phyloP scores from a whole-genome alignment of 108 stramenopile genomes.

The Fragilaria radians region DNA sequence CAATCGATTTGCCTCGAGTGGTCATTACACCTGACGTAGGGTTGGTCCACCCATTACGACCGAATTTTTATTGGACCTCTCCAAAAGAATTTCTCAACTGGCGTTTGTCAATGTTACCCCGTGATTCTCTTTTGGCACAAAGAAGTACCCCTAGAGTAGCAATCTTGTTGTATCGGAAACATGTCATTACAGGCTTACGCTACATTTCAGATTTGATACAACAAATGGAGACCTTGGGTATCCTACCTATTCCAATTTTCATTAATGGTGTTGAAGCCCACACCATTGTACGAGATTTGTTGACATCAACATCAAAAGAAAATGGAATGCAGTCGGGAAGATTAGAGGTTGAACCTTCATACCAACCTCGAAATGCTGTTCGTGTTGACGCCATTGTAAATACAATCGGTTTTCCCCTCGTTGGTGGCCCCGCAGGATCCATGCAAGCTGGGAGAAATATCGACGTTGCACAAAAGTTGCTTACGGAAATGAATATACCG shows the following conservation, averaged over 20 bases:
- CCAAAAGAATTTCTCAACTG: conserved; percentile 50
- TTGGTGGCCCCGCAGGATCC: conserved; percentile 80
- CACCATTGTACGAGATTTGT: conserved; percentile 80
- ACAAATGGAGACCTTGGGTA: conserved; percentile 54
- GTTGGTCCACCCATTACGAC: conserved; percentile 54
- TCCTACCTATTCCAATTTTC: conserved; percentile 81
- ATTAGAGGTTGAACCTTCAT: conserved; percentile 32
- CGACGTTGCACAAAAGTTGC: conserved; percentile 58
- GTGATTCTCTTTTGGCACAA: conserved; percentile 27
- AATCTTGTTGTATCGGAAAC: conserved; percentile 75
- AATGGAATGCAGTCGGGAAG: conserved; percentile 22
- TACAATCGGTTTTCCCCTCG: conserved; percentile 83
- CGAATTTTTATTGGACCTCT: conserved; percentile 15
- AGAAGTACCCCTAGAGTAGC: conserved; percentile 56
- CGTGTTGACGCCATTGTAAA: conserved; percentile 73
- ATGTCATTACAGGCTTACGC: conserved; percentile 75
- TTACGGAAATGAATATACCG: conserved; percentile 63
- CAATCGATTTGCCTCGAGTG: too few relatives aligned
- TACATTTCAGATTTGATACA: conserved; percentile 68
- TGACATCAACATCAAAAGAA: conserved; percentile 60
- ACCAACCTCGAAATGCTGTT: conserved; percentile 33
- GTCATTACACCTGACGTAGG: conserved; percentile 74
- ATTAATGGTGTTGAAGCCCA: conserved; percentile 90
- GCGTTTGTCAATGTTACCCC: conserved; percentile 39
- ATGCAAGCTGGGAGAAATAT: conserved; percentile 83